These are phyloP conservation scores for Aphanoascus verrucosus DNA, from an alignment of 2,329 filamentous ascomycete species.

Conservation along the genomic window DNA sequence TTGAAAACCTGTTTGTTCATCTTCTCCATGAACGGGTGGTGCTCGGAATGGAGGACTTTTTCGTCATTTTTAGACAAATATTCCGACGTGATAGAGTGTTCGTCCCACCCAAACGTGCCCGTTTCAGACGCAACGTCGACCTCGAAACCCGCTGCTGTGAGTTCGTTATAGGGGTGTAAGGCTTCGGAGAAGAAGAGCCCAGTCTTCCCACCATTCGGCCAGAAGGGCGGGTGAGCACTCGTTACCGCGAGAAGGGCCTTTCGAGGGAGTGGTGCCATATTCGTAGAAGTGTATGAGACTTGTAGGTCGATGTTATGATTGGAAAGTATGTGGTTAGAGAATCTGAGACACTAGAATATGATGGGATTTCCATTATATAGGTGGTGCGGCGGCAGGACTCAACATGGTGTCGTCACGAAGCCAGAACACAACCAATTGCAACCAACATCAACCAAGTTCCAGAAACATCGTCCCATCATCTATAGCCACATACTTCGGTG, in stretches of 20 bases:
- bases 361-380: constrained; percentile 1
- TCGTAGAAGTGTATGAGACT: neutral
- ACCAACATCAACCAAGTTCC: neutral
- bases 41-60: constrained; percentile 29
- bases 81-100: constrained; percentile 32
- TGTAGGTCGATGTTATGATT: neutral
- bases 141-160: constrained; percentile 35
- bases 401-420: constrained; percentile 8
- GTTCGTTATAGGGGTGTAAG: constrained; percentile 16
- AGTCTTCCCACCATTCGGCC: constrained; percentile 21
- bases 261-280: constrained; percentile 16
- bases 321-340: neutral
- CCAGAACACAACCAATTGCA: neutral
- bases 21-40: constrained; percentile 36
- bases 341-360: neutral
- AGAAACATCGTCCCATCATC: neutral
- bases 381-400: neutral
- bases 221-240: constrained; percentile 21
- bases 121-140: constrained; percentile 39
- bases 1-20: constrained; percentile 29
- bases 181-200: constrained; percentile 18
- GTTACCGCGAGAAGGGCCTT: constrained; percentile 19
- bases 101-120: constrained; percentile 34
- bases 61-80: constrained; percentile 33
- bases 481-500: constrained; percentile 2